Evolutionary conservation across 345 rosid genomes (phyloP).

Genomic region (Excoecaria agallocha): DNA sequence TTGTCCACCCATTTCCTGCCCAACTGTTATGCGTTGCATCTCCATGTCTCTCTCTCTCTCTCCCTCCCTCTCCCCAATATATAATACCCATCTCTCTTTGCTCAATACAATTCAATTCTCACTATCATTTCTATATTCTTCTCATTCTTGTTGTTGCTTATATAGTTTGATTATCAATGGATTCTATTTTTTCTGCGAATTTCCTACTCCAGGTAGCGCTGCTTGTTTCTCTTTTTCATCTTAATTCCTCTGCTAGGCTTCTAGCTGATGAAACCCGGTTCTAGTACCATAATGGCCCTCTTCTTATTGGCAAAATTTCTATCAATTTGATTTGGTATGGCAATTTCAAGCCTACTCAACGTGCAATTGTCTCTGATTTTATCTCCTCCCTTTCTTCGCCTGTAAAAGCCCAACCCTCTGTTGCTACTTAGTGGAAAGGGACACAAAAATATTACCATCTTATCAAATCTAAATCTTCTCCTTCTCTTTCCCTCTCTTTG

Average conservation of each 20-base stretch:
- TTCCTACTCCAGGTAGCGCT: background rate
- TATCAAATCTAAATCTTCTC: constrained; percentile 4
- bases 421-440: constrained; percentile 22
- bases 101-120: background rate
- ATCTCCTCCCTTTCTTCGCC: constrained; percentile 14
- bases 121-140: no score
- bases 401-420: constrained; percentile 15
- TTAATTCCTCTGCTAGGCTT: constrained; percentile 9
- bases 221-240: constrained; percentile 5
- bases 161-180: constrained; percentile 5
- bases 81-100: background rate
- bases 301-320: constrained; percentile 20
- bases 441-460: constrained; percentile 22
- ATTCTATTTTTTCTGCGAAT: background rate
- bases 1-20: background rate
- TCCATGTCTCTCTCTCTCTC: background rate
- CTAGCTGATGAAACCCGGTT: constrained; percentile 4
- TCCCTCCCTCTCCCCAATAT: no score
- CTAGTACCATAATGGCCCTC: constrained; percentile 29
- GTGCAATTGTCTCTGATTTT: constrained; percentile 29
- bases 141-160: background rate
- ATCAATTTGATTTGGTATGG: constrained; percentile 32
- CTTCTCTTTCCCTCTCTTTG: constrained; percentile 9
- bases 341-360: constrained; percentile 26
- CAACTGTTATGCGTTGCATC: background rate